Percentiles rank a stretch among this genome's conserved stretches.
Evolutionary conservation across 2,329 filamentous ascomycete species (phyloP).

Genomic region (Nannizziopsis barbatae): DNA sequence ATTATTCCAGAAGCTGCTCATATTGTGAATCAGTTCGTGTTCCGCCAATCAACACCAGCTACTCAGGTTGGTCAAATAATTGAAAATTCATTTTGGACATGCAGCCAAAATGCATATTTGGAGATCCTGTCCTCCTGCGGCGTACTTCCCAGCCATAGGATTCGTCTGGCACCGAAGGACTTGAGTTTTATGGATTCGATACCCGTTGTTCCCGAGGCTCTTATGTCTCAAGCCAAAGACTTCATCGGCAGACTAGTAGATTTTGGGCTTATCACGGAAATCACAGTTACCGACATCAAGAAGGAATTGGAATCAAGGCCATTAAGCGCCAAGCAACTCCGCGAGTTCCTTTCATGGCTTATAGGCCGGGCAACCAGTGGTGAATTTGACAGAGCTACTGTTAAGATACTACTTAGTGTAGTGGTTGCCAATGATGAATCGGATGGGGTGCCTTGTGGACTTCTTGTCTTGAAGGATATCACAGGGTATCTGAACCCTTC

Average conservation of each 20-base stretch:
- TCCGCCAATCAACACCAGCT: conserved; percentile 80
- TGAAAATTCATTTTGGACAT: conserved; percentile 93
- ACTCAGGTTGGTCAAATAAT: conserved; percentile 72
- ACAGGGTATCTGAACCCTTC: conserved; percentile 62
- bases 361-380: conserved; percentile 58
- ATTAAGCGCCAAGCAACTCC: conserved; percentile 63
- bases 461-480: conserved; percentile 68
- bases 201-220: conserved; percentile 66
- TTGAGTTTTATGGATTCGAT: conserved; percentile 77
- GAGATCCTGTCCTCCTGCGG: conserved; percentile 83
- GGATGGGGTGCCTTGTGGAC: conserved; percentile 50
- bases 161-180: conserved; percentile 62
- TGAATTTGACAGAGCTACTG: conserved; percentile 58
- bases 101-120: conserved; percentile 68
- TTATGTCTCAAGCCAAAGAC: conserved; percentile 53
- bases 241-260: conserved; percentile 74
- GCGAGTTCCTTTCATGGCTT: conserved; percentile 76
- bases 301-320: conserved; percentile 72
- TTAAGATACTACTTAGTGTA: conserved; percentile 62
- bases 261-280: conserved; percentile 74
- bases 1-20: conserved; percentile 72
- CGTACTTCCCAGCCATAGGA: conserved; percentile 69
- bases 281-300: conserved; percentile 78
- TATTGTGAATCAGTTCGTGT: conserved; percentile 76
- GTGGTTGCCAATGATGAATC: conserved; percentile 49